Evolutionary conservation across 805 yeast genomes (phyloP).

Genomic region (Lipomyces sp.): DNA sequence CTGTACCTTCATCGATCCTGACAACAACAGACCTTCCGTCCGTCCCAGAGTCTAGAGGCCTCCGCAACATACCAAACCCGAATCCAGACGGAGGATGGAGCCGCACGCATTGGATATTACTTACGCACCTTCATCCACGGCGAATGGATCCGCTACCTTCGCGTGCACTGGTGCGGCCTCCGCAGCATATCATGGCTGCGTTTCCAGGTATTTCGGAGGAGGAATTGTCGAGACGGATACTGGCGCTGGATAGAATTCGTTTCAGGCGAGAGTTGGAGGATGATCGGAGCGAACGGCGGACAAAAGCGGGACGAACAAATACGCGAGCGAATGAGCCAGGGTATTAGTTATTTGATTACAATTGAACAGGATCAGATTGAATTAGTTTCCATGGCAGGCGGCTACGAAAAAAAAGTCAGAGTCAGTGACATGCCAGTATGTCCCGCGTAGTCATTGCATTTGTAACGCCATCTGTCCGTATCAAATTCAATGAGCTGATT

Average conservation of each 20-base stretch:
- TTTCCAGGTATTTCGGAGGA: constrained; percentile 26
- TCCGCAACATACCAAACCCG: constrained; percentile 16
- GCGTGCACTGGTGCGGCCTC: constrained; percentile 16
- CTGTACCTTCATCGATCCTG: constrained; percentile 11
- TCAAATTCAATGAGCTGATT: too few species aligned
- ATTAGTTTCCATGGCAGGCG: too few species aligned
- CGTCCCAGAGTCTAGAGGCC: background rate
- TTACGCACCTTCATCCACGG: constrained; percentile 26
- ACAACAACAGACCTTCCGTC: constrained; percentile 25
- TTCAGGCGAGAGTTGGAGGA: constrained; percentile 9
- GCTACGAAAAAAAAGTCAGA: too few species aligned
- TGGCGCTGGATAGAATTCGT: constrained; percentile 31
- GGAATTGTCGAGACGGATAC: constrained; percentile 28
- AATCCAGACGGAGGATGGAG: constrained; percentile 22
- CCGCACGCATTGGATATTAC: constrained; percentile 29
- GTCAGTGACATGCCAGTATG: too few species aligned
- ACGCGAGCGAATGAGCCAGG: background rate
- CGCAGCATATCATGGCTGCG: constrained; percentile 17
- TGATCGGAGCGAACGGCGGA: background rate
- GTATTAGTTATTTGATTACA: constrained; percentile 6
- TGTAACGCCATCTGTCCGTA: too few species aligned
- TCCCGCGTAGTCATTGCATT: too few species aligned
- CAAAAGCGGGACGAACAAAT: background rate
- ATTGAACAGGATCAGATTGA: too few species aligned
- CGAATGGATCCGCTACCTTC: constrained; percentile 33